Conservation (phyloP, 2,329 filamentous ascomycete species). For the Sarocladium strictum region DNA sequence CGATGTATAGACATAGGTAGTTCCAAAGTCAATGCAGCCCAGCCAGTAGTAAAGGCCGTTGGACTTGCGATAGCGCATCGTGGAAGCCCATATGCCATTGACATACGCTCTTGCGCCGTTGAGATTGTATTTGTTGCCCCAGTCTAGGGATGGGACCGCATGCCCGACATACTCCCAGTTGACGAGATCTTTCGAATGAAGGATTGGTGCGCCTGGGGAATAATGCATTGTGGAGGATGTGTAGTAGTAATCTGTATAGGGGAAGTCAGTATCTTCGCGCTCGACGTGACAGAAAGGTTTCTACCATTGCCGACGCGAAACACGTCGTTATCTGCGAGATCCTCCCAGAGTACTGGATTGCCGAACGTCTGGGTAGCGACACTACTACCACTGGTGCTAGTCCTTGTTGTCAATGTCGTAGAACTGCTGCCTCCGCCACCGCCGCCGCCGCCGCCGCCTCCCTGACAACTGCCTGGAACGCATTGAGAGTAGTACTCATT, state of each 20-base stretch:
- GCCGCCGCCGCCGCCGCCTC: not conserved
- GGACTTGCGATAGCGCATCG: constrained; percentile 23
- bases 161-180: constrained; percentile 41
- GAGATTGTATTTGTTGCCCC: constrained; percentile 40
- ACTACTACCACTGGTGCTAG: not conserved
- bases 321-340: constrained; percentile 49
- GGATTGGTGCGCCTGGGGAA: constrained; percentile 47
- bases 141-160: constrained; percentile 28
- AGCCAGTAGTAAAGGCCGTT: constrained; percentile 13
- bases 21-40: constrained; percentile 12
- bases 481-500: constrained; percentile 11
- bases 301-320: constrained; percentile 30
- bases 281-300: too few relatives aligned
- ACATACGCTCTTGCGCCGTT: constrained; percentile 34
- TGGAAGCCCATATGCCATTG: constrained; percentile 48
- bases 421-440: not conserved
- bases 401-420: not conserved
- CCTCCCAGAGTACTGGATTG: constrained; percentile 49
- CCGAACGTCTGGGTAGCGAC: constrained; percentile 23
- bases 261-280: too few relatives aligned
- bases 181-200: constrained; percentile 47
- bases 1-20: constrained; percentile 13
- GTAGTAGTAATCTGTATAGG: constrained; percentile 43
- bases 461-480: constrained; percentile 4
- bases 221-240: constrained; percentile 49